A percentile compares a stretch with the other conserved stretches of the same genome.
Evolutionary conservation across 805 yeast genomes (phyloP).

Genomic region (Candida xiaguanensis): DNA sequence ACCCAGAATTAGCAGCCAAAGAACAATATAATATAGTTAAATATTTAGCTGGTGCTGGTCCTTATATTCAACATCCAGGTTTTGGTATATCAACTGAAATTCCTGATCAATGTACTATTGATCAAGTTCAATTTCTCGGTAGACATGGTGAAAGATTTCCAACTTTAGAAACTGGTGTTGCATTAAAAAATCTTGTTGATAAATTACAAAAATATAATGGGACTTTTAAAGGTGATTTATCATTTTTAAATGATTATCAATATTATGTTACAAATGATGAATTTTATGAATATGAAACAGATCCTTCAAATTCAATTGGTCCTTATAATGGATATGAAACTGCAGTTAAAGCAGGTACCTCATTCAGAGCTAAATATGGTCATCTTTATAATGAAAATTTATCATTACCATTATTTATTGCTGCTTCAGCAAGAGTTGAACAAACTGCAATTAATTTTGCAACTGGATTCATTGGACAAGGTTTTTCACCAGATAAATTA

Average conservation of each 20-base stretch:
- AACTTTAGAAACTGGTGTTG: conserved; percentile 14
- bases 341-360: conserved; percentile 47
- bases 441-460: conserved; percentile 56
- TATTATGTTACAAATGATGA: conserved; percentile 40
- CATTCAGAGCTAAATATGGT: conserved; percentile 47
- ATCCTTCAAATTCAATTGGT: conserved; percentile 37
- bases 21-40: conserved; percentile 47
- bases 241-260: conserved; percentile 51
- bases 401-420: conserved; percentile 49
- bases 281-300: conserved; percentile 50
- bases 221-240: conserved; percentile 46
- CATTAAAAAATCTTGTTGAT: conserved; percentile 19
- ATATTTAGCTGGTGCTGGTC: conserved; percentile 55
- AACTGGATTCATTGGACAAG: conserved; percentile 52
- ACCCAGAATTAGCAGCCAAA: conserved; percentile 37
- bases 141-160: conserved; percentile 79
- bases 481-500: conserved; percentile 31
- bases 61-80: conserved; percentile 50
- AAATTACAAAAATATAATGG: conserved; percentile 24
- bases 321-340: conserved; percentile 52
- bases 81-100: conserved; percentile 49
- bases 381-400: conserved; percentile 37
- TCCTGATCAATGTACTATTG: conserved; percentile 51
- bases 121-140: conserved; percentile 67
- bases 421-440: conserved; percentile 52